Percentiles rank a stretch among this genome's conserved stretches.
These are phyloP conservation scores for Suhomyces wounanorum DNA, from an alignment of 1,139 yeast species.

Conservation along the genomic window DNA sequence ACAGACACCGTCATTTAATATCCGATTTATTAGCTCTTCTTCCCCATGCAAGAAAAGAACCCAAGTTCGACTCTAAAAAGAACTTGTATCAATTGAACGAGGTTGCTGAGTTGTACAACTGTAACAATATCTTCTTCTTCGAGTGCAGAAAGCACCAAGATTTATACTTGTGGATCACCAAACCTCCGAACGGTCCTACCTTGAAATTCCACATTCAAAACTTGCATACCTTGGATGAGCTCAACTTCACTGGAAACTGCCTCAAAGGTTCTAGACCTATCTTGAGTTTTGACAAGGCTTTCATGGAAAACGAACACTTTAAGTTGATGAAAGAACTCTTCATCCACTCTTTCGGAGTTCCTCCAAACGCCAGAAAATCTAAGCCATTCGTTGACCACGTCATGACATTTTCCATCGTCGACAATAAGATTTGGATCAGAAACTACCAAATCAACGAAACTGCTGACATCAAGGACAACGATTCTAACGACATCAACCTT, in stretches of 20 bases:
- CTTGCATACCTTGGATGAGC: slow-evolving; percentile 93
- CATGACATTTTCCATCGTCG: slow-evolving; percentile 88
- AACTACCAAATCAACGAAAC: slow-evolving; percentile 90
- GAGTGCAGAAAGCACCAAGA: slow-evolving; percentile 97
- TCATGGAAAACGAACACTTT: slow-evolving; percentile 60
- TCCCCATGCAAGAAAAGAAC: slow-evolving; percentile 97
- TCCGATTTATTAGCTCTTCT: slow-evolving; percentile 75
- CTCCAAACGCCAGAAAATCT: slow-evolving; percentile 90
- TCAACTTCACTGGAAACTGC: slow-evolving; percentile 95
- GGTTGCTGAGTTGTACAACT: slow-evolving; percentile 94
- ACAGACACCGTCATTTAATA: slow-evolving; percentile 92
- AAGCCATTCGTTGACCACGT: slow-evolving; percentile 97
- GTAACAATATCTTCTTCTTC: slow-evolving; percentile 91
- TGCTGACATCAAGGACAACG: slow-evolving; percentile 52
- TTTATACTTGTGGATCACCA: slow-evolving; percentile 89
- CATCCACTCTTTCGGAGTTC: slow-evolving; percentile 89
- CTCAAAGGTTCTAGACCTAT: slow-evolving; percentile 96
- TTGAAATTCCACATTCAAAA: slow-evolving; percentile 91
- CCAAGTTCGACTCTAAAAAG: slow-evolving; percentile 92
- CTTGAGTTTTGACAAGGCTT: slow-evolving; percentile 80
- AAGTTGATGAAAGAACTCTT: slow-evolving; percentile 82
- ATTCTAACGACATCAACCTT: slow-evolving; percentile 36
- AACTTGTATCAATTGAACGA: slow-evolving; percentile 87
- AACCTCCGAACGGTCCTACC: slow-evolving; percentile 98
- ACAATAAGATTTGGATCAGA: slow-evolving; percentile 93